Conservation (phyloP, 2,329 filamentous ascomycete species). For the Xylaria sp. region DNA sequence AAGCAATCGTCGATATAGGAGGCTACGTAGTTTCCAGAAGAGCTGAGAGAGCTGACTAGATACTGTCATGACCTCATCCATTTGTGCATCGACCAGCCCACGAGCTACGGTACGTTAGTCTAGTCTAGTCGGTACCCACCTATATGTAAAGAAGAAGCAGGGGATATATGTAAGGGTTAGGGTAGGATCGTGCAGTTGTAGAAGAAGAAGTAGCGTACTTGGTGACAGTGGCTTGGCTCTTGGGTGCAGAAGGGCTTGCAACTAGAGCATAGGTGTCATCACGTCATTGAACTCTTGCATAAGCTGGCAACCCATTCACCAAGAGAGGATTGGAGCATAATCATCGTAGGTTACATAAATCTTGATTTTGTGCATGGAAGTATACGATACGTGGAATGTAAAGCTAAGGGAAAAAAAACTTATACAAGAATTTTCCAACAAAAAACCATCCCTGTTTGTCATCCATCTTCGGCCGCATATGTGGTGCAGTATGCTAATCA, state of each 20-base stretch:
- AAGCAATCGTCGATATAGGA: neutral
- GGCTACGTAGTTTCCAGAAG: neutral
- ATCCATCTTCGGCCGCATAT: neutral
- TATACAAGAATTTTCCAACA: neutral
- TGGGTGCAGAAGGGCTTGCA: neutral
- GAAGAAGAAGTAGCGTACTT: neutral
- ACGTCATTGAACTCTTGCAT: neutral
- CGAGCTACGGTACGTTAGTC: neutral
- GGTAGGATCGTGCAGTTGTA: neutral
- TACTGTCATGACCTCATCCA: neutral
- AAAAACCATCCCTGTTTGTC: neutral
- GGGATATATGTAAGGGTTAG: neutral
- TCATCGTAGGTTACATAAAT: neutral
- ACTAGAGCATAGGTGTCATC: neutral
- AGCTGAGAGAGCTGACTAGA: neutral
- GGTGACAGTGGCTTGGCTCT: constrained; percentile 1
- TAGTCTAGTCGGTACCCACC: constrained; percentile 12
- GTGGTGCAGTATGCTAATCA: neutral
- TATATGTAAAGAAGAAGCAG: constrained; percentile 12
- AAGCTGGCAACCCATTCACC: neutral
- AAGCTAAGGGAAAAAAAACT: too few relatives aligned
- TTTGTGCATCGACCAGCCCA: neutral
- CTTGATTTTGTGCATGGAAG: constrained; percentile 1
- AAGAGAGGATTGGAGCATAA: neutral
- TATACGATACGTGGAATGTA: neutral